Conservation (phyloP, 1,284 basidiomycete species). For the Tremellales sp. region DNA sequence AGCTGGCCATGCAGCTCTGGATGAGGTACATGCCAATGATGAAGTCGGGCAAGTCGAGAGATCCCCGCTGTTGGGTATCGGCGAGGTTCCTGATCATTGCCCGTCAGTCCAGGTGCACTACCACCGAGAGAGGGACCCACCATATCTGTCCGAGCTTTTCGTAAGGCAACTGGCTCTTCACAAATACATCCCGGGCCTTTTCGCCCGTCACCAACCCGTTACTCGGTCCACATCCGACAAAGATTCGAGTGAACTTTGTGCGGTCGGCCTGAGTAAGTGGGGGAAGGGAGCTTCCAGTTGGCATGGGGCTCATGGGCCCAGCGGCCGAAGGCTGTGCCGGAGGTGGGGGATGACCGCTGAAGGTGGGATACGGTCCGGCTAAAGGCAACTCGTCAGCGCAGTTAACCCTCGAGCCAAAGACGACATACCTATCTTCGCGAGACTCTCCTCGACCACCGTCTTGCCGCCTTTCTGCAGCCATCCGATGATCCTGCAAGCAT, state of each 20-base stretch:
- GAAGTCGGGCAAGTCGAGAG: conserved; percentile 87
- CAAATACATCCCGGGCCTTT: conserved; percentile 86
- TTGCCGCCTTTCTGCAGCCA: conserved; percentile 77
- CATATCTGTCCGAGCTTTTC: conserved; percentile 93
- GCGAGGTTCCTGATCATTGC: conserved; percentile 71
- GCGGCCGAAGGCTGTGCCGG: conserved; percentile 24
- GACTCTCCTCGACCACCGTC: conserved; percentile 23
- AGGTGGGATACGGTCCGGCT: conserved; percentile 78
- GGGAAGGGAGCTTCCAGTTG: conserved; percentile 51
- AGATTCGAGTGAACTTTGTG: conserved; percentile 75
- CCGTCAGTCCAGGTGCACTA: not conserved
- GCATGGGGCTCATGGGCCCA: conserved; percentile 32
- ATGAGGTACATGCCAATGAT: conserved; percentile 93
- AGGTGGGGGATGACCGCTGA: conserved; percentile 65
- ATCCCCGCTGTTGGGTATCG: conserved; percentile 88
- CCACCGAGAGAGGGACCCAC: conserved; percentile 51
- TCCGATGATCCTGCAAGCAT: conserved; percentile 83
- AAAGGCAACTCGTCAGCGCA: conserved; percentile 13
- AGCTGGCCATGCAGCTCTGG: conserved; percentile 81
- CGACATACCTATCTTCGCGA: conserved; percentile 20
- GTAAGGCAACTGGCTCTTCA: conserved; percentile 85
- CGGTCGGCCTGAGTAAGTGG: conserved; percentile 72
- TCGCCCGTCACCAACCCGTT: conserved; percentile 78
- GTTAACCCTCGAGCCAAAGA: not conserved
- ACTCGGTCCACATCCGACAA: conserved; percentile 65